A percentile compares a stretch with the other conserved stretches of the same genome.
These are phyloP conservation scores for Cyamopsis tetragonoloba DNA, from an alignment of 306 rosid species.

Conservation along the genomic window DNA sequence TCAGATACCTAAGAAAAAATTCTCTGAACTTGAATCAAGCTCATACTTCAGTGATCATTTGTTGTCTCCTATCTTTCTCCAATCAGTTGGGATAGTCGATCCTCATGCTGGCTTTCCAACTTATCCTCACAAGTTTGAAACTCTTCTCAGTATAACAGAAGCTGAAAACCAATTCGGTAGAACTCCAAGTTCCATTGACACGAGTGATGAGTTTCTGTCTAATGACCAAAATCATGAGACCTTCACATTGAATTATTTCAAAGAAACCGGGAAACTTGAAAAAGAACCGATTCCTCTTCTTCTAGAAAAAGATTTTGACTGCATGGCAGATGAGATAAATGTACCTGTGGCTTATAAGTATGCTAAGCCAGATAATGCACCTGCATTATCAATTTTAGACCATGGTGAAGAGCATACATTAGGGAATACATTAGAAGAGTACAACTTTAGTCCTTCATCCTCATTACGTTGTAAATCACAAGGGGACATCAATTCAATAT, in stretches of 20 bases:
- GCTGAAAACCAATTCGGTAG: constrained; percentile 30
- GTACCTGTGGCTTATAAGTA: constrained; percentile 20
- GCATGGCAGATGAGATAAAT: constrained; percentile 20
- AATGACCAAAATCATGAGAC: constrained; percentile 31
- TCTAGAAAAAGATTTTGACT: constrained; percentile 41
- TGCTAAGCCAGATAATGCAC: constrained; percentile 19
- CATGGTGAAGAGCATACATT: constrained; percentile 26
- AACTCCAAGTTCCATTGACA: constrained; percentile 29
- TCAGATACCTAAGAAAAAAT: constrained; percentile 26
- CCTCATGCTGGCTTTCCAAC: constrained; percentile 35
- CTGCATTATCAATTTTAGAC: constrained; percentile 29
- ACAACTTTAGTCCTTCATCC: constrained; percentile 34
- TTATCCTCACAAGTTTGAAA: constrained; percentile 18
- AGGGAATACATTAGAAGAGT: constrained; percentile 21
- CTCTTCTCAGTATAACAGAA: constrained; percentile 34
- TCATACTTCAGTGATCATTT: constrained; percentile 33
- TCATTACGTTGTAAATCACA: constrained; percentile 25
- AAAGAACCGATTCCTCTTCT: constrained; percentile 40
- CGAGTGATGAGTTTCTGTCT: constrained; percentile 32
- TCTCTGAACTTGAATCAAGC: constrained; percentile 36
- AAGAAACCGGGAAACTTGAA: constrained; percentile 32
- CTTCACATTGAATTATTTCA: constrained; percentile 21
- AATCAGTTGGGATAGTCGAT: constrained; percentile 33
- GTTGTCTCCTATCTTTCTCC: constrained; percentile 36
- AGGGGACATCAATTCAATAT: constrained; percentile 25